These are phyloP conservation scores for Phyllosticta citriasiana DNA, from an alignment of 2,329 filamentous ascomycete species.

Conservation along the genomic window DNA sequence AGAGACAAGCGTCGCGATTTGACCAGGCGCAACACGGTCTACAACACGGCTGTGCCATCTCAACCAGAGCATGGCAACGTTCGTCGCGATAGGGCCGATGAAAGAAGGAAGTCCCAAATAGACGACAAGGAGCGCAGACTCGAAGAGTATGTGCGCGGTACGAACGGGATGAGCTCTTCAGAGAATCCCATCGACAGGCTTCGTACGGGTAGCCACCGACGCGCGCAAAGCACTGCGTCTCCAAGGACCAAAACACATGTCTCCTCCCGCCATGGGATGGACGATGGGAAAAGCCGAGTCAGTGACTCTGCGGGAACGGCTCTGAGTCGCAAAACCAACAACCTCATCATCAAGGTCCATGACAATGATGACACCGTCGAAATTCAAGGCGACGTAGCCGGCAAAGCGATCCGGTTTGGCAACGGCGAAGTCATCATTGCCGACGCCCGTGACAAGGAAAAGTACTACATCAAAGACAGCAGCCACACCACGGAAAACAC, in stretches of 20 bases:
- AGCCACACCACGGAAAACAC: constrained; percentile 6
- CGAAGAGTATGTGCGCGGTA: constrained; percentile 1
- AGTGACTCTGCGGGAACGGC: constrained; percentile 4
- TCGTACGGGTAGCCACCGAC: not conserved
- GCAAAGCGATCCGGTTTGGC: not conserved
- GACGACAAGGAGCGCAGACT: constrained; percentile 1
- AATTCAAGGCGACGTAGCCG: not conserved
- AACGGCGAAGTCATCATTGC: constrained; percentile 5
- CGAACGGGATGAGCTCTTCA: not conserved
- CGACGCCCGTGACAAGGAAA: constrained; percentile 3
- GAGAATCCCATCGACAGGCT: not conserved
- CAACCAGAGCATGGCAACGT: not conserved
- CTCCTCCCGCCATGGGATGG: not conserved
- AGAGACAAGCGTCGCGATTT: not conserved
- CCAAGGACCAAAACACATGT: not conserved
- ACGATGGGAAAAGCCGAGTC: constrained; percentile 2
- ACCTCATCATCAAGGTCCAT: not conserved
- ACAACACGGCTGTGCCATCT: constrained; percentile 1
- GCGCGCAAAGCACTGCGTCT: constrained; percentile 2
- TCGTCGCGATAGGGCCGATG: not conserved
- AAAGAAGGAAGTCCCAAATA: not conserved
- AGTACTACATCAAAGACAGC: not conserved
- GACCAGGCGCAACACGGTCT: constrained; percentile 2
- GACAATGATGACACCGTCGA: constrained; percentile 1
- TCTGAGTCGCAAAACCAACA: constrained; percentile 1